A percentile compares a stretch with the other conserved stretches of the same genome.
Evolutionary conservation across 768 basidiomycete species (phyloP).

Genomic region (Crassisporium funariophilum): DNA sequence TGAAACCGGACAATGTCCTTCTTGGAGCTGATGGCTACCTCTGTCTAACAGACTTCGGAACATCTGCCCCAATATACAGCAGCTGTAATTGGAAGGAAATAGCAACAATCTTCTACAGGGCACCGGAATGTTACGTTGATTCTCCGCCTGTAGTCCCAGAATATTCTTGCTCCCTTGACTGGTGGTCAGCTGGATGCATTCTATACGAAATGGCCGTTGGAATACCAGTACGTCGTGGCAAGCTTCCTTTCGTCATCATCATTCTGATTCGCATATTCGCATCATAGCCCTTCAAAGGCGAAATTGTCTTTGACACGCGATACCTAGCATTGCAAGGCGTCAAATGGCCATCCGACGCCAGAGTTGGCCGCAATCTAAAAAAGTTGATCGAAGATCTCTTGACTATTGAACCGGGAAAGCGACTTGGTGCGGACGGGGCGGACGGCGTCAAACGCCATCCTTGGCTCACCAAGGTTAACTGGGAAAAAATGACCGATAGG

Average conservation of each 20-base stretch:
- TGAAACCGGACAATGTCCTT: slow-evolving; percentile 62
- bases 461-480: slow-evolving; percentile 50
- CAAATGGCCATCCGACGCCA: slow-evolving; percentile 39
- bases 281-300: not conserved
- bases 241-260: not conserved
- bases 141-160: not conserved
- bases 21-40: slow-evolving; percentile 59
- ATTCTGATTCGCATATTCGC: no score
- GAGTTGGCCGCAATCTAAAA: slow-evolving; percentile 42
- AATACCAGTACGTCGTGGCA: slow-evolving; percentile 30
- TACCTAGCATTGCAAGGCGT: not conserved
- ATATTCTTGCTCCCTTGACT: slow-evolving; percentile 40
- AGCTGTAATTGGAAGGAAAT: slow-evolving; percentile 33
- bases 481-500: slow-evolving; percentile 45
- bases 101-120: slow-evolving; percentile 51
- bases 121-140: slow-evolving; percentile 42
- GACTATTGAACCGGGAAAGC: slow-evolving; percentile 32
- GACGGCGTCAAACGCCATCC: slow-evolving; percentile 41
- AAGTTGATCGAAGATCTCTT: slow-evolving; percentile 46
- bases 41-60: slow-evolving; percentile 53
- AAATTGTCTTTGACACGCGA: not conserved
- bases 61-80: slow-evolving; percentile 28
- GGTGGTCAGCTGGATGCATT: slow-evolving; percentile 55
- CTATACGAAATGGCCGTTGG: slow-evolving; percentile 56
- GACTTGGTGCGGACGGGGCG: slow-evolving; percentile 40